A percentile compares a stretch with the other conserved stretches of the same genome.
phyloP scores from a whole-genome alignment of 352 stramenopile species.

The Aphanomyces euteiches region DNA sequence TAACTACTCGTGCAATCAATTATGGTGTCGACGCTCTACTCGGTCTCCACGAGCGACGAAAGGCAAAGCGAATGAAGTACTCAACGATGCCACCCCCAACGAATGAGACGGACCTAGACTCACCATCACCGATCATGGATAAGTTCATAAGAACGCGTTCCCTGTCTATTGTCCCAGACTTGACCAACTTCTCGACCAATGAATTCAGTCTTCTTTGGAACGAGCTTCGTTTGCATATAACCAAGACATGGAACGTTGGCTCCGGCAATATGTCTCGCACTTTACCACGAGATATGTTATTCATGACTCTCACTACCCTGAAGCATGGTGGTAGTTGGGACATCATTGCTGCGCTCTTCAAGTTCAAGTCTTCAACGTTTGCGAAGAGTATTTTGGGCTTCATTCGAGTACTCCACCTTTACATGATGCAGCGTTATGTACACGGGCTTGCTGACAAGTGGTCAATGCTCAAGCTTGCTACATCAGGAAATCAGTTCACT shows the following conservation, averaged over 20 bases:
- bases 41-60: not conserved
- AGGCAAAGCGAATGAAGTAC: not conserved
- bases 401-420: not conserved
- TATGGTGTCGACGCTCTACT: not conserved
- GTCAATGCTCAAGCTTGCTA: not conserved
- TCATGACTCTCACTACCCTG: not conserved
- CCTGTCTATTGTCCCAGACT: not conserved
- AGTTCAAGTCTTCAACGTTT: not conserved
- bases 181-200: not conserved
- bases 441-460: not conserved
- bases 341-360: not conserved
- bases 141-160: not conserved
- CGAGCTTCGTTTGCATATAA: not conserved
- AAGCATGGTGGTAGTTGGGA: slow-evolving; percentile 4
- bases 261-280: not conserved
- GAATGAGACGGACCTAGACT: slow-evolving; percentile 26
- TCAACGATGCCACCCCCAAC: not conserved
- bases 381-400: not conserved
- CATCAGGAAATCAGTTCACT: no score
- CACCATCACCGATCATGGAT: not conserved
- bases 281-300: not conserved
- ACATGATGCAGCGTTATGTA: not conserved
- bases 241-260: not conserved
- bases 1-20: not conserved
- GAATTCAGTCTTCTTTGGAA: not conserved